Base-by-base conservation (phyloP, 2,329 filamentous ascomycete genomes). In the Penicillium sp. region DNA sequence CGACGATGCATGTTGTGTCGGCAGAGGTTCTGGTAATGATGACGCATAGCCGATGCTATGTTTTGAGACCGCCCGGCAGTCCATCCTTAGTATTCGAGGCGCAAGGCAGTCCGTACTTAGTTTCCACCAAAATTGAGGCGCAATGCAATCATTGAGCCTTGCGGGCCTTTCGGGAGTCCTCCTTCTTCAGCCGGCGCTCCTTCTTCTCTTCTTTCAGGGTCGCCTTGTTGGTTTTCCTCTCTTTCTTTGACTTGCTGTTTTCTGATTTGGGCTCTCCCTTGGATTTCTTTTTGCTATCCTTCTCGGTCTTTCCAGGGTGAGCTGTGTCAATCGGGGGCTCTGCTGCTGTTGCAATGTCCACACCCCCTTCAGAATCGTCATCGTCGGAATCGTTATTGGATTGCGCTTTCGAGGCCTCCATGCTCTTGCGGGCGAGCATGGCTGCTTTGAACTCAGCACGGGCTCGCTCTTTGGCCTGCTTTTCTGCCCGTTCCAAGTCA, bases 391-490 rank as follows among this genome's bases (percentile, higher is more conserved):
- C 49, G 40, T 61, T 60, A 31, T 65, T 61, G 15, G 62, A 58
- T 50, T 62, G 59, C 34, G 62, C 65, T 44, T 53, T 55, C 15
- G 57, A 50, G 4, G 45, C 53, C 16, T 61, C 63, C 4, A 69
- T 69, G 15, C 65, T 65, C 54, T 75, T 77, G 34, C 75, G 77
- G 15, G 76, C 74, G 13, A 79, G 48, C 53, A 77, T 67, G 13
- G 74, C 71, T 27, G 80, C 79, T 60, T 78, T 82, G 33, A 79
- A 70, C 53, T 80, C 75, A 15, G 81, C 79, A 36, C 75, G 75
- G 10, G 80, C 79, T 57, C 76, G 78, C 61, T 83, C 79, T 63
- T 80, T 80, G 11, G 79, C 77, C 65, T 79, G 70, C 61, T 76
- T 72, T 63, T 82, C 77, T 47, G 81, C 80, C 54, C 76, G 74